These are phyloP conservation scores for Plasmodium yoelii DNA, from an alignment of 169 alveolate genomes.

Conservation along the genomic window DNA sequence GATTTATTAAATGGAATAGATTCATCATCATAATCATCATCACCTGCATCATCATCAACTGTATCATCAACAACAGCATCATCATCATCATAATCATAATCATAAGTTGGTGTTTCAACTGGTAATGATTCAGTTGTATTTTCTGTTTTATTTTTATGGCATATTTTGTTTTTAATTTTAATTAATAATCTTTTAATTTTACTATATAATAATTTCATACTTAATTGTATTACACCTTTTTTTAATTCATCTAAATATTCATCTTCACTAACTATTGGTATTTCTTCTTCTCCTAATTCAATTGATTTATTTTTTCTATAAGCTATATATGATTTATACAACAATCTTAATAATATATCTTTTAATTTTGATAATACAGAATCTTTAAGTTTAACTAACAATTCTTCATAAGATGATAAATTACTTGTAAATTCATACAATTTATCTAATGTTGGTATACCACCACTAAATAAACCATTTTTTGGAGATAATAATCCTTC, in stretches of 20 bases:
- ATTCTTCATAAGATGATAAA: conserved; percentile 23
- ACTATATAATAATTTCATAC: conserved; percentile 21
- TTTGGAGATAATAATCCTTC: neutral
- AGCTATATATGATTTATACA: conserved; percentile 29
- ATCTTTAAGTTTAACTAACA: conserved; percentile 9
- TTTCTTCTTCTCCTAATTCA: conserved; percentile 10
- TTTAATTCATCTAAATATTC: conserved; percentile 26
- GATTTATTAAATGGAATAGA: neutral
- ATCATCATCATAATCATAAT: no score
- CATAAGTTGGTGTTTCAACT: no score
- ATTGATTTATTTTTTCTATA: conserved; percentile 28
- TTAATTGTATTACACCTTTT: conserved; percentile 48
- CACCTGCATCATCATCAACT: neutral
- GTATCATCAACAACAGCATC: no score
- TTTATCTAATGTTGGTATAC: neutral
- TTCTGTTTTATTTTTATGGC: neutral
- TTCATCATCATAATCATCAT: neutral
- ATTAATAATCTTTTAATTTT: conserved; percentile 13
- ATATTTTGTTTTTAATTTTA: conserved; percentile 24
- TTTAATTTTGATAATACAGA: conserved; percentile 17
- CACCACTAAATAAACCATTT: no score
- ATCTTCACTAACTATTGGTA: neutral
- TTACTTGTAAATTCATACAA: conserved; percentile 11
- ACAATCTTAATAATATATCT: conserved; percentile 12
- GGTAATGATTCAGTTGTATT: neutral